Percentiles rank a stretch among this genome's conserved stretches.
Conservation (phyloP, 1,284 basidiomycete genomes). For the Agaricales sp. region DNA sequence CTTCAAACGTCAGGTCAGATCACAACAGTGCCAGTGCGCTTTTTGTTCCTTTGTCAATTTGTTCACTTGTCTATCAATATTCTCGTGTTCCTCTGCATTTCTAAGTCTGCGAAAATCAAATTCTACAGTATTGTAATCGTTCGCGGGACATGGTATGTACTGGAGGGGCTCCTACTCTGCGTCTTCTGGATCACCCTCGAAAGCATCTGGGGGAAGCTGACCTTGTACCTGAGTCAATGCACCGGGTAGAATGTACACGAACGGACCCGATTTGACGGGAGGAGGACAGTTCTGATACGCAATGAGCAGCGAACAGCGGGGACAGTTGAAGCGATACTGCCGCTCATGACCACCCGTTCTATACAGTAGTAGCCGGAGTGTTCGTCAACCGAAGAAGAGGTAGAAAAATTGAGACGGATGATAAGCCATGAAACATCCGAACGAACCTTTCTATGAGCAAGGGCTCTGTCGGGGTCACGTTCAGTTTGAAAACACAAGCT, state of each 20-base stretch:
- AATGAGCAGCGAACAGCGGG: constrained; percentile 62
- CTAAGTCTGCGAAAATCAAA: too few relatives aligned
- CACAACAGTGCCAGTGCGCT: constrained; percentile 36
- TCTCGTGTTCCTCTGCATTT: constrained; percentile 6
- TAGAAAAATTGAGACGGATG: constrained; percentile 12
- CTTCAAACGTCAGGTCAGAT: too few relatives aligned
- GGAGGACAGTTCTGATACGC: constrained; percentile 68
- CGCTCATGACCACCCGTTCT: constrained; percentile 61
- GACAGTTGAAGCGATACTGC: constrained; percentile 67
- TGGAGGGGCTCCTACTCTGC: too few relatives aligned
- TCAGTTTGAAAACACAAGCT: constrained; percentile 70
- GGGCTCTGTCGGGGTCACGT: constrained; percentile 51
- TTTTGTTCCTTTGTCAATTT: constrained; percentile 13
- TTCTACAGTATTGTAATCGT: constrained; percentile 4
- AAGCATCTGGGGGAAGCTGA: constrained; percentile 66
- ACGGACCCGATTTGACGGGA: constrained; percentile 61
- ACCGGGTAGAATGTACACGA: constrained; percentile 62
- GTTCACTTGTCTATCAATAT: constrained; percentile 7
- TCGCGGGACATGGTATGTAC: too few relatives aligned
- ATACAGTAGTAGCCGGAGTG: constrained; percentile 5
- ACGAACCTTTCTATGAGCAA: constrained; percentile 63
- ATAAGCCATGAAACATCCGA: constrained; percentile 9
- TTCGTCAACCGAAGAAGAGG: constrained; percentile 1
- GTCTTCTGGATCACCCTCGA: constrained; percentile 64
- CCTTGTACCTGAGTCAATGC: constrained; percentile 72